Evolutionary conservation across 1,139 yeast species (phyloP).

Genomic region (Suhomyces bolitotheri): DNA sequence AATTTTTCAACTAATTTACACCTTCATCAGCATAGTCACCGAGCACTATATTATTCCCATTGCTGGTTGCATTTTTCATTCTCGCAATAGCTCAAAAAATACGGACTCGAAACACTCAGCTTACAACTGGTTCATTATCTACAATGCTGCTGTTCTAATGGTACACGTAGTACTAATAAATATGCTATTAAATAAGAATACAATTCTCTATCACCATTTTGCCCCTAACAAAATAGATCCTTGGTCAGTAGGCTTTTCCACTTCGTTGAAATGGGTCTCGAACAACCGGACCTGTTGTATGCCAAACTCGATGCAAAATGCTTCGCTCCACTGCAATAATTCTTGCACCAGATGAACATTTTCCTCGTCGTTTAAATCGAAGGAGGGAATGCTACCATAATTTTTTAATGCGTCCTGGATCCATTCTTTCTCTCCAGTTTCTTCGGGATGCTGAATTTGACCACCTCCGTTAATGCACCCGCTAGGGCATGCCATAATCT

Average conservation of each 20-base stretch:
- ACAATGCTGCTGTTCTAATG: no score
- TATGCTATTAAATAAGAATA: no score
- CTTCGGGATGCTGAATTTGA: constrained; percentile 59
- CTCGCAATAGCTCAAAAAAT: no score
- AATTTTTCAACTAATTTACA: no score
- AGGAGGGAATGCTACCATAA: constrained; percentile 30
- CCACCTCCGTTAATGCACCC: constrained; percentile 99
- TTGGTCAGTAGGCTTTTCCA: constrained; percentile 54
- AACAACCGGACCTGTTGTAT: constrained; percentile 40
- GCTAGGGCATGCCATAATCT: constrained; percentile 97
- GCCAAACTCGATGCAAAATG: constrained; percentile 33
- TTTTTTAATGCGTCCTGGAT: constrained; percentile 30
- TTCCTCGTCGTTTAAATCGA: constrained; percentile 19
- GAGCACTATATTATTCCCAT: no score
- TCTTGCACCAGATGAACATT: constrained; percentile 20
- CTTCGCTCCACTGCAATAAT: constrained; percentile 29
- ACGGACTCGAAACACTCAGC: no score
- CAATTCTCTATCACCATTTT: constrained; percentile 45
- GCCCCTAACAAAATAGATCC: constrained; percentile 44
- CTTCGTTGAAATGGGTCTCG: constrained; percentile 49
- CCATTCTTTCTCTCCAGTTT: constrained; percentile 44
- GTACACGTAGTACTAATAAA: no score
- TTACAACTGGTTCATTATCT: no score
- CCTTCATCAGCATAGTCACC: no score
- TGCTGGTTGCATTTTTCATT: no score